Evolutionary conservation across 2,329 filamentous ascomycete species (phyloP).

Genomic region (Alternaria tenuissima): DNA sequence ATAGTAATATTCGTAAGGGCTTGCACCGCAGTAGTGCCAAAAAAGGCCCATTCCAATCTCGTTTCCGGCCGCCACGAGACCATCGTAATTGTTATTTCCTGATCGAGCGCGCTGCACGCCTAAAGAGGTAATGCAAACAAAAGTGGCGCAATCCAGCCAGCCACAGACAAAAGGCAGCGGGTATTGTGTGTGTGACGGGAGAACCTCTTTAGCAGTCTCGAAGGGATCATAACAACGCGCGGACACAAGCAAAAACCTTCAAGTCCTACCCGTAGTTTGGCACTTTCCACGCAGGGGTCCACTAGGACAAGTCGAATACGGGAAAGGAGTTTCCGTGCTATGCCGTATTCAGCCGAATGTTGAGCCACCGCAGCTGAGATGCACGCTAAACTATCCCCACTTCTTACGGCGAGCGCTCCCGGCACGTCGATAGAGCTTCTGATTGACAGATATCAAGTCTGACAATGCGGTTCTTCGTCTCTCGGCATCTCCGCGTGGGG

Average conservation of each 20-base stretch:
- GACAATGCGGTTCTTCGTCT: background rate
- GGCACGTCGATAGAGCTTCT: background rate
- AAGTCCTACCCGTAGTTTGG: background rate
- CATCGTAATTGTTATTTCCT: background rate
- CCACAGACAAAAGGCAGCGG: background rate
- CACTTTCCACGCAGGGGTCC: background rate
- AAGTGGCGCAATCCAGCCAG: background rate
- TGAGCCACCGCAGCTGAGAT: background rate
- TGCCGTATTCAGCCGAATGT: background rate
- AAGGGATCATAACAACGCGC: slow-evolving; percentile 3
- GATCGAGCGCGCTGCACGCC: background rate
- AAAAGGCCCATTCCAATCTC: slow-evolving; percentile 24
- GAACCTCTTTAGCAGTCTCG: background rate
- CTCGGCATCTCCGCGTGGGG: background rate
- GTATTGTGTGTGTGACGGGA: background rate
- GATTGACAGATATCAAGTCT: background rate
- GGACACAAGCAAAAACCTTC: slow-evolving; percentile 1
- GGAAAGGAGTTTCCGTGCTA: slow-evolving; percentile 3
- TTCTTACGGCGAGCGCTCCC: background rate
- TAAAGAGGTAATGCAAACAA: background rate
- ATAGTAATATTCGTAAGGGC: slow-evolving; percentile 19
- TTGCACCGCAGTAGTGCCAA: slow-evolving; percentile 24
- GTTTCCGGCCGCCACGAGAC: slow-evolving; percentile 15
- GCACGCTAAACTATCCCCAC: background rate
- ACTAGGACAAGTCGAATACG: background rate